Evolutionary conservation across 345 rosid species (phyloP).

Genomic region (Conringia planisiliqua): DNA sequence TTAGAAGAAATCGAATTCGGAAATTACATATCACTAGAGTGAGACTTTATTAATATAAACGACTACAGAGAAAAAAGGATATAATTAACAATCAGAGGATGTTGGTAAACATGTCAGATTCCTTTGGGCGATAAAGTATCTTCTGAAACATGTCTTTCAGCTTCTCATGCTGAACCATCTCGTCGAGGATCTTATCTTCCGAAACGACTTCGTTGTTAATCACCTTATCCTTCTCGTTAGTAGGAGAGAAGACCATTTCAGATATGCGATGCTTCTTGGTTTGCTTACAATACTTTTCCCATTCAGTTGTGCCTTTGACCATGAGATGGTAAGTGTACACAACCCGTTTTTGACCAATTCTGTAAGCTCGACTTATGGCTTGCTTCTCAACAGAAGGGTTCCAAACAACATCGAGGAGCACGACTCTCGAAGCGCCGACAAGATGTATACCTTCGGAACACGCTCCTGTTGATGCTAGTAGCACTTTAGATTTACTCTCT

Average conservation of each 20-base stretch:
- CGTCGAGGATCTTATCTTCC: slow-evolving; percentile 41
- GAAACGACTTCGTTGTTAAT: slow-evolving; percentile 4
- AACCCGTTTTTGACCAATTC: slow-evolving; percentile 63
- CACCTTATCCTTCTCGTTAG: slow-evolving; percentile 20
- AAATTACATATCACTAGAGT: slow-evolving; percentile 3
- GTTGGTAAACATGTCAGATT: slow-evolving; percentile 25
- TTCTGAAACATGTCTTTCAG: slow-evolving; percentile 36
- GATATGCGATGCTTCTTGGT: slow-evolving; percentile 49
- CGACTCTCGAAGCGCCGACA: slow-evolving; percentile 81
- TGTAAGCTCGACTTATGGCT: slow-evolving; percentile 76
- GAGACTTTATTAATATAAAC: neutral
- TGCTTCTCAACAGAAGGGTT: slow-evolving; percentile 84
- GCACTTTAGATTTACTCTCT: slow-evolving; percentile 47
- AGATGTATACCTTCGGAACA: slow-evolving; percentile 79
- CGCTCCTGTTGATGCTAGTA: slow-evolving; percentile 73
- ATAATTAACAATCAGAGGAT: slow-evolving; percentile 9
- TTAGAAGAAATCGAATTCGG: neutral
- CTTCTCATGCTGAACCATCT: slow-evolving; percentile 33
- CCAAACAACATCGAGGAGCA: slow-evolving; percentile 78
- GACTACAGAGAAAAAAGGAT: neutral
- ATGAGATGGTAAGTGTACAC: slow-evolving; percentile 72
- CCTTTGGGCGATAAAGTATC: slow-evolving; percentile 27
- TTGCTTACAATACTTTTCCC: slow-evolving; percentile 47
- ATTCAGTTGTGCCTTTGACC: slow-evolving; percentile 49
- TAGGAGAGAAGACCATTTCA: slow-evolving; percentile 51